Evolutionary conservation across 139 green algal species (phyloP).

Genomic region (Chlorella sp.): DNA sequence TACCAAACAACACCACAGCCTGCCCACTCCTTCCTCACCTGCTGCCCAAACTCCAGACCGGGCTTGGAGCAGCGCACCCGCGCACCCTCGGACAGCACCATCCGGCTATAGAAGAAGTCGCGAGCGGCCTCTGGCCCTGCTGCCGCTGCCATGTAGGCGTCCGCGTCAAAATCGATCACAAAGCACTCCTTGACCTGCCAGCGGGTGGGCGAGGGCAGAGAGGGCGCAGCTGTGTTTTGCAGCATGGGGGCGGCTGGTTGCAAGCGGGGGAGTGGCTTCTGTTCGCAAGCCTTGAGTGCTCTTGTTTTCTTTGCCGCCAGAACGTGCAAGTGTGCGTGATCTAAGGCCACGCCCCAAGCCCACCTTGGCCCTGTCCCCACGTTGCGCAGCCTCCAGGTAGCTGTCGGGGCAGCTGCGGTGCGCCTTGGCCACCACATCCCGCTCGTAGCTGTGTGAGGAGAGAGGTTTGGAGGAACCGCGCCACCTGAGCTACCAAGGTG

Average conservation of each 20-base stretch:
- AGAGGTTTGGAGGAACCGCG: too few relatives aligned
- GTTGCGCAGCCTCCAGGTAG: constrained; percentile 6
- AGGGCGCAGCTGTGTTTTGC: too few relatives aligned
- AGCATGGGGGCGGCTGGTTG: too few relatives aligned
- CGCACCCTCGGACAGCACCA: constrained; percentile 50
- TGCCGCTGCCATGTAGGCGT: constrained; percentile 48
- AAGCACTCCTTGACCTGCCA: constrained; percentile 43
- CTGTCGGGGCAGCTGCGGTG: constrained; percentile 36
- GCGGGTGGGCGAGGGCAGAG: too few relatives aligned
- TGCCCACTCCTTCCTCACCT: constrained; percentile 3
- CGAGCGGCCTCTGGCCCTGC: constrained; percentile 9
- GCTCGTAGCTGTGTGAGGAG: neutral
- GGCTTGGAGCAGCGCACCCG: constrained; percentile 32
- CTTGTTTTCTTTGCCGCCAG: too few relatives aligned
- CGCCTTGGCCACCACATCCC: constrained; percentile 49
- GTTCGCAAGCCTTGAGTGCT: too few relatives aligned
- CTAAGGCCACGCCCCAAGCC: neutral
- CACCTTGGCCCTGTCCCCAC: constrained; percentile 30
- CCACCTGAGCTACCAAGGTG: too few relatives aligned
- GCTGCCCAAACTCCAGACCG: neutral
- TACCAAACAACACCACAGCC: neutral
- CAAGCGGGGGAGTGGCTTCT: too few relatives aligned
- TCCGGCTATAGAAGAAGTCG: constrained; percentile 41
- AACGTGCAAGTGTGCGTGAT: too few relatives aligned
- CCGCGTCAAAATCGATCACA: constrained; percentile 45